These are phyloP conservation scores for Aphanomyces invadans DNA, from an alignment of 352 stramenopile species.

Conservation along the genomic window DNA sequence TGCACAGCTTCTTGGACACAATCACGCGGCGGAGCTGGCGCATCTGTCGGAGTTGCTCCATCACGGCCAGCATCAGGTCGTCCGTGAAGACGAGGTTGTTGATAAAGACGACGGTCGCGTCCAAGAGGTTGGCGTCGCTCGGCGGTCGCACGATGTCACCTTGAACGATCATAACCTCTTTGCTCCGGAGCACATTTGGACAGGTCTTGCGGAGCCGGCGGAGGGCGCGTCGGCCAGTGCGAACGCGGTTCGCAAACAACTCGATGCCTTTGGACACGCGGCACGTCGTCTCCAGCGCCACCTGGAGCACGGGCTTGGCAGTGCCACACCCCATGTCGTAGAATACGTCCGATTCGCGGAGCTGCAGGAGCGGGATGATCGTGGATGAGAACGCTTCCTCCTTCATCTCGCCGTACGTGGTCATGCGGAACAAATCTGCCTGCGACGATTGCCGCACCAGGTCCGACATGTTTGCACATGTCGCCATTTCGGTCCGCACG, in stretches of 20 bases:
- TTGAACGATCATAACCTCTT: constrained; percentile 52
- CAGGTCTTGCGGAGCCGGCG: constrained; percentile 39
- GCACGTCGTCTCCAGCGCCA: constrained; percentile 60
- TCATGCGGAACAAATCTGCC: constrained; percentile 58
- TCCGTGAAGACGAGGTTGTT: constrained; percentile 81
- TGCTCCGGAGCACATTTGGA: constrained; percentile 36
- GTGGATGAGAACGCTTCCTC: constrained; percentile 52
- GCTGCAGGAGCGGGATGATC: constrained; percentile 57
- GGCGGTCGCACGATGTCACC: constrained; percentile 66
- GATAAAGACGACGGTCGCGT: constrained; percentile 79
- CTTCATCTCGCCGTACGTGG: constrained; percentile 78
- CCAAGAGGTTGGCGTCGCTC: constrained; percentile 40
- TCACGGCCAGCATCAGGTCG: constrained; percentile 68
- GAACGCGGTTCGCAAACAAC: constrained; percentile 76
- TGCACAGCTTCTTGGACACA: constrained; percentile 71
- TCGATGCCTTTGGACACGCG: constrained; percentile 59
- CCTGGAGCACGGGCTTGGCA: constrained; percentile 71
- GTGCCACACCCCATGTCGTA: constrained; percentile 78
- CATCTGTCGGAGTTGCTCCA: constrained; percentile 53
- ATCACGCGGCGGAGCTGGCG: constrained; percentile 58
- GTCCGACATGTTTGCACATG: constrained; percentile 49
- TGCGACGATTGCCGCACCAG: constrained; percentile 56
- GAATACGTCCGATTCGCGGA: constrained; percentile 62
- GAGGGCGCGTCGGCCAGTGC: constrained; percentile 47
- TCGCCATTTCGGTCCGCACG: constrained; percentile 45